These are phyloP conservation scores for Pythium scleroteichum DNA, from an alignment of 352 stramenopile species.

Conservation along the genomic window DNA sequence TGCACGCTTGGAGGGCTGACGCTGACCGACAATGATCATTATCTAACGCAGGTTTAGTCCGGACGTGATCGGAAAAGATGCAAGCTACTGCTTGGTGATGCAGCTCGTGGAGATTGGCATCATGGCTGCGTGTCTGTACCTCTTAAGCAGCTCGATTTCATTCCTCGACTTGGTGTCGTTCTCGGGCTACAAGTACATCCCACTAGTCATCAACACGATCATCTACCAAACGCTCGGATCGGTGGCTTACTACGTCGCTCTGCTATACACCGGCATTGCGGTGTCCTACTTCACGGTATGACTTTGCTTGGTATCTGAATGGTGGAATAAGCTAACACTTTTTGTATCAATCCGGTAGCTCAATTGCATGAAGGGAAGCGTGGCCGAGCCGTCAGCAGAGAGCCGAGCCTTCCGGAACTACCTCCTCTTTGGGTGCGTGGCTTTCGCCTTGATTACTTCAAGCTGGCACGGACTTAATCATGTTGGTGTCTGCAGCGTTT, in stretches of 20 bases:
- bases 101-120: slow-evolving; percentile 92
- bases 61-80: slow-evolving; percentile 94
- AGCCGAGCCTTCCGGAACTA: slow-evolving; percentile 86
- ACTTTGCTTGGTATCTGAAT: neutral
- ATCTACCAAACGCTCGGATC: slow-evolving; percentile 84
- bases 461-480: too few relatives aligned
- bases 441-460: neutral
- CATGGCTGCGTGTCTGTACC: slow-evolving; percentile 93
- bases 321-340: slow-evolving; percentile 2
- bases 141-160: slow-evolving; percentile 91
- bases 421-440: slow-evolving; percentile 73
- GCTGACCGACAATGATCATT: slow-evolving; percentile 2
- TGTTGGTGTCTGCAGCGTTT: slow-evolving; percentile 43
- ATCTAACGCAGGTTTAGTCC: slow-evolving; percentile 90
- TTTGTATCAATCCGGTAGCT: slow-evolving; percentile 40
- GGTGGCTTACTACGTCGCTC: slow-evolving; percentile 90
- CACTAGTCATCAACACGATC: slow-evolving; percentile 94
- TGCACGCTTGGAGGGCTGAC: neutral
- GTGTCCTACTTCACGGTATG: slow-evolving; percentile 94
- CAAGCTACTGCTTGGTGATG: slow-evolving; percentile 90
- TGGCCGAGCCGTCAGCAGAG: slow-evolving; percentile 69
- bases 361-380: slow-evolving; percentile 88
- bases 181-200: slow-evolving; percentile 99
- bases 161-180: slow-evolving; percentile 97
- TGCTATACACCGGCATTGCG: slow-evolving; percentile 93